Conservation (phyloP, 768 basidiomycete genomes). For the Phlegmacium glaucopus region DNA sequence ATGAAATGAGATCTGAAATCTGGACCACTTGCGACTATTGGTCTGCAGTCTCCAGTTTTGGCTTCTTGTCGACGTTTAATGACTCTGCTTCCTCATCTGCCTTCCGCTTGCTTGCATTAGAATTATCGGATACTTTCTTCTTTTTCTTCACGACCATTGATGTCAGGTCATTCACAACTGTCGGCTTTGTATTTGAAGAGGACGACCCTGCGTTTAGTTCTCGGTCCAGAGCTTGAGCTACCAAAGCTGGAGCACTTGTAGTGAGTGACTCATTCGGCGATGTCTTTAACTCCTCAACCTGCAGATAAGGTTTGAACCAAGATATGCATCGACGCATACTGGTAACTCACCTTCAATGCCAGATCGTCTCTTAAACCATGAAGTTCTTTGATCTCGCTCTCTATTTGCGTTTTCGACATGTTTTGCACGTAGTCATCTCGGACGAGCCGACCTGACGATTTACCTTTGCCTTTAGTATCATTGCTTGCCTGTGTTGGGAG, state of each 20-base stretch:
- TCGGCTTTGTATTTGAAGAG: conserved; percentile 28
- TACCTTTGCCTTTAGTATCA: conserved; percentile 71
- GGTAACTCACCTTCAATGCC: conserved; percentile 63
- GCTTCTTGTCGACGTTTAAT: conserved; percentile 59
- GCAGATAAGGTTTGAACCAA: neutral
- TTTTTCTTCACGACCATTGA: conserved; percentile 89
- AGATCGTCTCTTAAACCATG: conserved; percentile 75
- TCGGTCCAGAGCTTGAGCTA: conserved; percentile 64
- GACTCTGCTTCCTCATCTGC: conserved; percentile 55
- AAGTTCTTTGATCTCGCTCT: conserved; percentile 78
- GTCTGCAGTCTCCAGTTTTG: conserved; percentile 45
- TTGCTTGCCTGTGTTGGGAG: conserved; percentile 27
- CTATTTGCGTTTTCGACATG: conserved; percentile 74
- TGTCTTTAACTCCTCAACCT: conserved; percentile 91
- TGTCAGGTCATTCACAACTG: conserved; percentile 77
- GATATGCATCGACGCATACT: neutral
- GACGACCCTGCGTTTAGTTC: conserved; percentile 54
- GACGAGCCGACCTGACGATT: conserved; percentile 46
- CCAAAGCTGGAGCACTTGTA: conserved; percentile 66
- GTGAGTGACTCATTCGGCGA: conserved; percentile 58
- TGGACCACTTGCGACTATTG: conserved; percentile 12
- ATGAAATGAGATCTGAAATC: conserved; percentile 1
- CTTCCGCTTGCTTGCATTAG: conserved; percentile 58
- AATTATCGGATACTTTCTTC: conserved; percentile 45
- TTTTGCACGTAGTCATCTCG: conserved; percentile 54